Percentiles rank a stretch among this genome's conserved stretches.
Evolutionary conservation across 768 basidiomycete genomes (phyloP).

Genomic region (Candolleomyces aberdarensis): DNA sequence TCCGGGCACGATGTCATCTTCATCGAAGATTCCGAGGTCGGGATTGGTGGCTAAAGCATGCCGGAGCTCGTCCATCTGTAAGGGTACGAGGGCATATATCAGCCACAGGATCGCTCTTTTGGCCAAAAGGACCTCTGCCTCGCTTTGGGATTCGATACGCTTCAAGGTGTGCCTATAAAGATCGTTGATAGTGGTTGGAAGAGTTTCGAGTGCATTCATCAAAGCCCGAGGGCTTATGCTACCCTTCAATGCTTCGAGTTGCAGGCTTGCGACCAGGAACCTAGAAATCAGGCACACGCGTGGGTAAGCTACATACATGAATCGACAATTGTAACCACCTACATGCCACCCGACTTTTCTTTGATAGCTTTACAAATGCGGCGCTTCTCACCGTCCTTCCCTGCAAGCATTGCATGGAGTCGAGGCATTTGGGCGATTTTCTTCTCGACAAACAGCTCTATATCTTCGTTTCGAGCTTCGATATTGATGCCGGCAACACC

Average conservation of each 20-base stretch:
- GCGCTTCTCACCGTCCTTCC: not conserved
- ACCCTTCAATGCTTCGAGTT: not conserved
- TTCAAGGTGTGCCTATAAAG: not conserved
- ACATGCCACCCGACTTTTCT: slow-evolving; percentile 5
- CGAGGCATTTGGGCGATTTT: not conserved
- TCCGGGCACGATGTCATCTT: not conserved
- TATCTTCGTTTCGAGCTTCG: not conserved
- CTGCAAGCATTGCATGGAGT: not conserved
- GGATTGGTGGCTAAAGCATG: not conserved
- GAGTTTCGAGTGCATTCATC: not conserved
- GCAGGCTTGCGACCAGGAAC: slow-evolving; percentile 3
- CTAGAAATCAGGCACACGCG: not conserved
- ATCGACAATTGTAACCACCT: not conserved
- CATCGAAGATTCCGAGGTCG: not conserved
- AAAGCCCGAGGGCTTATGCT: not conserved
- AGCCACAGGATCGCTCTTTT: not conserved
- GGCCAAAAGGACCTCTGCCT: not conserved
- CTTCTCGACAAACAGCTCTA: not conserved
- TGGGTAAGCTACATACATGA: not conserved
- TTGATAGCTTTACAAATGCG: not conserved
- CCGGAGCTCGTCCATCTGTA: not conserved
- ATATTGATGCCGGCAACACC: not conserved
- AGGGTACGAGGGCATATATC: not conserved
- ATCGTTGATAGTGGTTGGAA: not conserved
- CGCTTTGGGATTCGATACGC: not conserved